These are phyloP conservation scores for Sporothrix sp. DNA, from an alignment of 2,329 filamentous ascomycete genomes.

Conservation along the genomic window DNA sequence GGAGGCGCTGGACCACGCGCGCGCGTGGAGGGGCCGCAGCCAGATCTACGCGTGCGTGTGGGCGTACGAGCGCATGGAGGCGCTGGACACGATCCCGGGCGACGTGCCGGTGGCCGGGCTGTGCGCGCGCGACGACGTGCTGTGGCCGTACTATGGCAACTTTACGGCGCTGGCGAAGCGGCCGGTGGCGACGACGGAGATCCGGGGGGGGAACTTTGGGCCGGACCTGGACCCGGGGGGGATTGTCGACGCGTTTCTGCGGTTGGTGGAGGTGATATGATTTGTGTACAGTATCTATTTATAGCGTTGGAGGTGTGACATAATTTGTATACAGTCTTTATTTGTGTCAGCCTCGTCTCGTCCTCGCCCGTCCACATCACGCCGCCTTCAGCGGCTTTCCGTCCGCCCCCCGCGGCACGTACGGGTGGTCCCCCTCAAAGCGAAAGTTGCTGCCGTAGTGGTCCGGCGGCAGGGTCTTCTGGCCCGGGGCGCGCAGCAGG, in stretches of 20 bases:
- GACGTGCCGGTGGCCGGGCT: neutral
- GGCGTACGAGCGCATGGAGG: neutral
- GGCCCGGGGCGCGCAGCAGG: neutral
- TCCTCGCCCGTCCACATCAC: too few relatives aligned
- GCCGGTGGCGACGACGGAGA: neutral
- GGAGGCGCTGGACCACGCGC: neutral
- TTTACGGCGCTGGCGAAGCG: neutral
- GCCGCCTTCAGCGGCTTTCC: neutral
- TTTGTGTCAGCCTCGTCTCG: neutral
- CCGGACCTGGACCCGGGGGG: constrained; percentile 1
- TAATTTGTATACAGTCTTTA: neutral
- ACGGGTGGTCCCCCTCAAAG: constrained; percentile 8
- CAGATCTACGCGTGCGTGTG: constrained; percentile 5
- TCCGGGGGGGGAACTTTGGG: constrained; percentile 2
- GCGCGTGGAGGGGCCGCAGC: constrained; percentile 3
- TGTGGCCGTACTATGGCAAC: constrained; percentile 3
- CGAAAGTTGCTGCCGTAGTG: constrained; percentile 3
- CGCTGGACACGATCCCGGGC: neutral
- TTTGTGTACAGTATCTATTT: neutral
- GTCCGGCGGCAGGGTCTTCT: constrained; percentile 4
- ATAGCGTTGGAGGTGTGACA: neutral
- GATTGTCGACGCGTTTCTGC: constrained; percentile 3
- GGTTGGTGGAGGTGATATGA: neutral
- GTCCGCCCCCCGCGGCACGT: neutral
- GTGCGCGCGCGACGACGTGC: constrained; percentile 4